Percentiles rank a stretch among this genome's conserved stretches.
Evolutionary conservation across 2,329 filamentous ascomycete genomes (phyloP).

Genomic region (Scedosporium aurantiacum): DNA sequence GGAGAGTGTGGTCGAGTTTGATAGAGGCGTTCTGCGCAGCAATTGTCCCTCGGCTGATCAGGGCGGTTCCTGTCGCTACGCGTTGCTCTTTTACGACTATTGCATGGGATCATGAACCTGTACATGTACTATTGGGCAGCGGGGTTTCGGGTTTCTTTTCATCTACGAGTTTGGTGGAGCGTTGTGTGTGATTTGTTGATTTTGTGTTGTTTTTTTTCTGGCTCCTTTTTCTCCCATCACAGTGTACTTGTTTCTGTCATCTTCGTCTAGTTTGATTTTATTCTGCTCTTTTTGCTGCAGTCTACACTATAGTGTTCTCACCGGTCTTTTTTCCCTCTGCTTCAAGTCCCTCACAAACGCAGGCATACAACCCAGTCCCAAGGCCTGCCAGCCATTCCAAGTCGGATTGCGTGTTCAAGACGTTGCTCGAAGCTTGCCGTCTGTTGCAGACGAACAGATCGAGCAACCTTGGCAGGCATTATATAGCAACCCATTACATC

Average conservation of each 20-base stretch:
- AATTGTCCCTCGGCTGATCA: background rate
- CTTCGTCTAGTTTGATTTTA: background rate
- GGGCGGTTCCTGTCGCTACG: background rate
- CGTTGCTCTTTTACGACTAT: slow-evolving; percentile 1
- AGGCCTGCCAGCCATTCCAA: no score
- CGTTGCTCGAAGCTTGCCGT: no score
- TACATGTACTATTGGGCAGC: background rate
- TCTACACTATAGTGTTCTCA: background rate
- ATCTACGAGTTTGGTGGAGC: background rate
- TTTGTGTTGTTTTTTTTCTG: background rate
- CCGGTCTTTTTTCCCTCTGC: background rate
- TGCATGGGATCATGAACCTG: background rate
- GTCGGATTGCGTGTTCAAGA: no score
- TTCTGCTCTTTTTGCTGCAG: background rate
- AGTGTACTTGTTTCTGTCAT: background rate
- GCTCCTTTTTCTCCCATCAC: background rate
- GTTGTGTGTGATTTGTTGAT: background rate
- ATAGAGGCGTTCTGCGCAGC: background rate
- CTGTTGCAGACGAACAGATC: no score
- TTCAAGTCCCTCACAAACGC: background rate
- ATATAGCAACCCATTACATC: no score
- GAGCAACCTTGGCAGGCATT: no score
- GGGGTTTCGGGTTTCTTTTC: background rate
- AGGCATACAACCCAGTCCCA: no score
- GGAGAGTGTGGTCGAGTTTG: background rate